phyloP scores from a whole-genome alignment of 106 monocot genomes.

The Phalaenopsis aphrodite region DNA sequence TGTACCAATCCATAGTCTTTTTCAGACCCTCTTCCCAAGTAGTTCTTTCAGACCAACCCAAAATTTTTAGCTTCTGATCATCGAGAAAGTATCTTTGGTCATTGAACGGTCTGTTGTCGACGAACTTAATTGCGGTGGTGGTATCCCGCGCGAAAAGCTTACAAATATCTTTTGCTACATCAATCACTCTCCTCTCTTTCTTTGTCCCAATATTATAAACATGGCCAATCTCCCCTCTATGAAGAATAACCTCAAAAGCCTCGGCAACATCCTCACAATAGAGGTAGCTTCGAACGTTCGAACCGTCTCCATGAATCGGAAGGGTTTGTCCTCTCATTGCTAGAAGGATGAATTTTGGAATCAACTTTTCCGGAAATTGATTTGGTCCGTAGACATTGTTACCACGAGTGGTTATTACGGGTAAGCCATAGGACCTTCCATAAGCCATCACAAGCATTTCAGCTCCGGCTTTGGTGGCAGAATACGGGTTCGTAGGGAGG shows the following conservation, averaged over 20 bases:
- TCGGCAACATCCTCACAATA: constrained; percentile 32
- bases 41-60: constrained; percentile 29
- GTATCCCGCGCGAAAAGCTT: constrained; percentile 25
- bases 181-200: constrained; percentile 31
- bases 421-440: constrained; percentile 28
- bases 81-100: constrained; percentile 33
- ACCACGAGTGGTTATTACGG: constrained; percentile 27
- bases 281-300: constrained; percentile 30
- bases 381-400: constrained; percentile 33
- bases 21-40: not conserved
- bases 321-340: constrained; percentile 24
- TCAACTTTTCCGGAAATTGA: constrained; percentile 31
- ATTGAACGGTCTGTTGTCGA: constrained; percentile 30
- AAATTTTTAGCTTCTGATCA: constrained; percentile 25
- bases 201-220: constrained; percentile 31
- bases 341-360: constrained; percentile 29
- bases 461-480: constrained; percentile 32
- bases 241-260: constrained; percentile 36
- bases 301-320: constrained; percentile 32
- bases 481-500: constrained; percentile 29
- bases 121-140: constrained; percentile 14
- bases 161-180: constrained; percentile 31
- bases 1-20: no score
- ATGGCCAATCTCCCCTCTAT: constrained; percentile 31
- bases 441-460: constrained; percentile 39